Conservation (phyloP, 2,329 filamentous ascomycete genomes). For the Hymenotorrendiella dingleyae region DNA sequence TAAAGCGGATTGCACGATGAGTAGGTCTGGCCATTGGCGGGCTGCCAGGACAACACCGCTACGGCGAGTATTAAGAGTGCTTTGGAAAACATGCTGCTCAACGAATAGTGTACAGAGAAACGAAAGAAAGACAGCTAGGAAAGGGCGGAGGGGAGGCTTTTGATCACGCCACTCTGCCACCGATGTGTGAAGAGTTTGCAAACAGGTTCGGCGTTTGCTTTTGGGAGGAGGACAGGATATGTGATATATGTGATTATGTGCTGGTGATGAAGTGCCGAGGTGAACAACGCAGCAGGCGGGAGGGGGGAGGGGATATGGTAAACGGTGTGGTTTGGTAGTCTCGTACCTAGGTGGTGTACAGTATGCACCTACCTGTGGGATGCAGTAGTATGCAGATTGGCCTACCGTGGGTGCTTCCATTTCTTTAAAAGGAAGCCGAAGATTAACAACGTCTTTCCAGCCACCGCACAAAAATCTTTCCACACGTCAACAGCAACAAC, state of each 20-base stretch:
- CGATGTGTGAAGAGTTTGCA: background rate
- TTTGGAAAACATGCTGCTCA: conserved; percentile 24
- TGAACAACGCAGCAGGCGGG: background rate
- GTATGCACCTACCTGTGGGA: no score
- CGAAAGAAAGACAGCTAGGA: conserved; percentile 6
- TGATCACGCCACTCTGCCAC: background rate
- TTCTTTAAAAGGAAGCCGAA: conserved; percentile 1
- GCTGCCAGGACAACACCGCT: conserved; percentile 15
- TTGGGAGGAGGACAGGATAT: background rate
- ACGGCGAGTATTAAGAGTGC: conserved; percentile 16
- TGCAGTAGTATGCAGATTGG: no score
- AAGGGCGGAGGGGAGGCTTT: background rate
- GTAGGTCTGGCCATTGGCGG: conserved; percentile 43
- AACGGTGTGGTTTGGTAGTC: no score
- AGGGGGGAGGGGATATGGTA: background rate
- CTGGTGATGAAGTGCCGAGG: background rate
- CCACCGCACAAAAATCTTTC: conserved; percentile 2
- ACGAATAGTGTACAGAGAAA: conserved; percentile 15
- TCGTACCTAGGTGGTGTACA: no score
- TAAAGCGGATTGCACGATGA: conserved; percentile 49
- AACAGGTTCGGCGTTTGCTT: background rate
- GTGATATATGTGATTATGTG: background rate
- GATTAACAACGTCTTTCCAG: conserved; percentile 1
- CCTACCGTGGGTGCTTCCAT: no score
- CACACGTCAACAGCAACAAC: conserved; percentile 2